Evolutionary conservation across 306 rosid genomes (phyloP).

Genomic region (Ormosia emarginata): DNA sequence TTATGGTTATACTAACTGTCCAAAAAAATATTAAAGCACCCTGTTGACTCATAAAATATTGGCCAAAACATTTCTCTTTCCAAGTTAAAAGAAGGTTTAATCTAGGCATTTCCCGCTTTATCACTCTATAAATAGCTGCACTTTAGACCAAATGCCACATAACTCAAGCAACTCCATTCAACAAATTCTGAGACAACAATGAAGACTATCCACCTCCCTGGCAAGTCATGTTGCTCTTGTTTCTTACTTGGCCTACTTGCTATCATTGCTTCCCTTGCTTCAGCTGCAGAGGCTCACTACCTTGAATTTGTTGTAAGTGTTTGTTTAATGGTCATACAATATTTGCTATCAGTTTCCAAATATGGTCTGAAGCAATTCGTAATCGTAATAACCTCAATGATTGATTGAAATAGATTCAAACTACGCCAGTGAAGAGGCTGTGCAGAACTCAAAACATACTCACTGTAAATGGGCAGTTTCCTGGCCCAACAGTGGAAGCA

Average conservation of each 20-base stretch:
- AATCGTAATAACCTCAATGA: neutral
- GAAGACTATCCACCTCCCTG: constrained; percentile 36
- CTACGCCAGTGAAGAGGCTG: constrained; percentile 71
- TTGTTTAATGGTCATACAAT: neutral
- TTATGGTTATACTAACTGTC: constrained; percentile 47
- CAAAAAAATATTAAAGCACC: constrained; percentile 18
- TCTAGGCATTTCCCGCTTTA: constrained; percentile 2
- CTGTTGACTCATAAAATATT: constrained; percentile 48
- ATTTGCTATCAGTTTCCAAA: neutral
- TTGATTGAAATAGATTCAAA: constrained; percentile 45
- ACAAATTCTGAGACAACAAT: constrained; percentile 39
- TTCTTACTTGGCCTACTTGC: constrained; percentile 40
- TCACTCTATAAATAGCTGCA: constrained; percentile 47
- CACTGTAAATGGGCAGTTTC: constrained; percentile 81
- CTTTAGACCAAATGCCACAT: constrained; percentile 21
- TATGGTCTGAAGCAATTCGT: neutral
- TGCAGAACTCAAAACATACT: constrained; percentile 64
- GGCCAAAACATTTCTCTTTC: neutral
- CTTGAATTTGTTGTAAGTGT: constrained; percentile 75
- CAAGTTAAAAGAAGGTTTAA: neutral
- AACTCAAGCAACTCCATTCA: constrained; percentile 15
- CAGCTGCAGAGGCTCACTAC: constrained; percentile 56
- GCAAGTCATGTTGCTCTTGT: constrained; percentile 28
- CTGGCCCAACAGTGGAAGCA: constrained; percentile 64
- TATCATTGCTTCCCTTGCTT: constrained; percentile 36